These are phyloP conservation scores for Rubia peregrina DNA, from an alignment of 305 asterid species.

Conservation along the genomic window DNA sequence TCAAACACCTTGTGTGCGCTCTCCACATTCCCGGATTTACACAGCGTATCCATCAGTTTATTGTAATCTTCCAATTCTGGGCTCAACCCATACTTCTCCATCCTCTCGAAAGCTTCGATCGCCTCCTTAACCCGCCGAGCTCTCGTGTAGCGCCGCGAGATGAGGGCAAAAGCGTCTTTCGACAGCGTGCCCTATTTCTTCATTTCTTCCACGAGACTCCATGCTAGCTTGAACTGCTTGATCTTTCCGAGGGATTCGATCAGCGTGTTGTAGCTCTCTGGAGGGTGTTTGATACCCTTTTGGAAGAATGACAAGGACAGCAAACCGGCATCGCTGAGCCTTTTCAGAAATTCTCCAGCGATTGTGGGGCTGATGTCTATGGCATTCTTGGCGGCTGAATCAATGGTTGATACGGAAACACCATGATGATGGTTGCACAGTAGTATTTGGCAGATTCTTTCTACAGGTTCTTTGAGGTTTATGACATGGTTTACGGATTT, in stretches of 20 bases:
- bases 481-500: conserved; percentile 9
- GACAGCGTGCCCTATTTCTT: conserved; percentile 35
- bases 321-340: conserved; percentile 59
- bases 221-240: conserved; percentile 69
- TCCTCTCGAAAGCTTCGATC: conserved; percentile 59
- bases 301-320: conserved; percentile 60
- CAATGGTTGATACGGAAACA: conserved; percentile 25
- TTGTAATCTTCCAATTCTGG: conserved; percentile 61
- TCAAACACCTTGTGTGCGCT: conserved; percentile 72
- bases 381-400: conserved; percentile 27
- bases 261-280: conserved; percentile 58
- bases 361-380: conserved; percentile 33
- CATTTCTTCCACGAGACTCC: conserved; percentile 73
- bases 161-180: conserved; percentile 54
- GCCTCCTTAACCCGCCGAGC: conserved; percentile 66
- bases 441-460: conserved; percentile 42
- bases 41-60: conserved; percentile 58
- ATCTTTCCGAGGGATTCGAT: conserved; percentile 75
- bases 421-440: conserved; percentile 20
- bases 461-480: conserved; percentile 33
- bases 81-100: conserved; percentile 66
- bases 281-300: conserved; percentile 25
- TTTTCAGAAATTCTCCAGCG: conserved; percentile 54
- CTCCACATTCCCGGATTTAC: conserved; percentile 57
- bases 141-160: conserved; percentile 67